Evolutionary conservation across 2,329 filamentous ascomycete genomes (phyloP), one percentile per base, ranked within the genome.

Genomic region (Diaporthe sp.): DNA sequence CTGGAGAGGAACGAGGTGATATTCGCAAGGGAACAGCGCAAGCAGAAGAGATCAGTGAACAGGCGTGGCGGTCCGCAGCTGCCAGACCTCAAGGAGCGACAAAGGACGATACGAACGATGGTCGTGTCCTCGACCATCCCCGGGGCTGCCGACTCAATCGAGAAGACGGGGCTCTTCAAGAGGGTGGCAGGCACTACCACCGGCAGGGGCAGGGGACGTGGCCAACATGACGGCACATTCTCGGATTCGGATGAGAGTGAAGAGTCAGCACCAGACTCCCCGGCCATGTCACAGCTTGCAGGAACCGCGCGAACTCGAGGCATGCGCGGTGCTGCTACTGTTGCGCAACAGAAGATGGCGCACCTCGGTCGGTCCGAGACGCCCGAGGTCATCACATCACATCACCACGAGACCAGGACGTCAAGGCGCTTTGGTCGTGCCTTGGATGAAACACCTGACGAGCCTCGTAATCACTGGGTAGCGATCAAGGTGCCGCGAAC

Each of bases 1-100:
- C 86, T 98, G 57, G 96, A 98, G 83, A 91, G 94, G 76, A 96
- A 96, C 71, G 97, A 99, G 83, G 91, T 96, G 40, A 97, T 96
- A 52, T 96, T 98, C 79, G 96, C 97, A 74, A 91, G 97, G 77
- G 97, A 99, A 82, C 96, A 98, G 83, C 90, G 97, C 79, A 91
- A 96, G 69, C 96, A 98, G 85, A 99, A 99, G 86, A 92, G 97
- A 64, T 98, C 97, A 9, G 94, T 98, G 79, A 98, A 98, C 82
- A 90, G 97, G 77, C 92, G 97, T 79, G 97, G 97, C 77, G 97
- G 97, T 0, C 97, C 97, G 8, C 94, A 95, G 75, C 87, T 99
- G 54, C 97, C 97, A n/a, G 97, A 99, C 84, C 91, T 99, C 74
- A 98, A 97, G 82, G 97, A 99, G 79, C 91, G 96, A 72, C 96